Percentiles rank a stretch among this genome's conserved stretches.
phyloP scores from a whole-genome alignment of 208 protist species.

The Lotmaria passim region DNA sequence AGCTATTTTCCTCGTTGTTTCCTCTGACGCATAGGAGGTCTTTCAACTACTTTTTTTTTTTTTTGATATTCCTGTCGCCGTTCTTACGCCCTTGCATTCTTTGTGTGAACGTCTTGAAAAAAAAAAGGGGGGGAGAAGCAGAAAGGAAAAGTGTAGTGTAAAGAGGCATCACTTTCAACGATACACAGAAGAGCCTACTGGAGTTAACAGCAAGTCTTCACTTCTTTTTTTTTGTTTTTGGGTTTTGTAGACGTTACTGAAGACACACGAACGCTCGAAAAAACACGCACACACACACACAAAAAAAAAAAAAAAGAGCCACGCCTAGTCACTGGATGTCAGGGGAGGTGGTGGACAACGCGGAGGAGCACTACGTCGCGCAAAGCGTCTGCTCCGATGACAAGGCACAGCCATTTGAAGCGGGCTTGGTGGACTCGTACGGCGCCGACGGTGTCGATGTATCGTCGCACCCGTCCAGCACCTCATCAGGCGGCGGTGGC shows the following conservation, averaged over 20 bases:
- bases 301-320: background rate
- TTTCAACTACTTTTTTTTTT: background rate
- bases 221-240: too few relatives aligned
- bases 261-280: too few relatives aligned
- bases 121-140: too few relatives aligned
- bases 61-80: background rate
- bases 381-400: background rate
- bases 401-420: conserved; percentile 20
- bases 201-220: too few relatives aligned
- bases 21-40: background rate
- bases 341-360: background rate
- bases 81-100: too few relatives aligned
- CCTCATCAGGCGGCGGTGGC: conserved; percentile 15
- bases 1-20: background rate
- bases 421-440: conserved; percentile 13
- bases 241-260: too few relatives aligned
- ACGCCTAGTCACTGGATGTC: background rate
- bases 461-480: conserved; percentile 17
- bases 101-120: too few relatives aligned
- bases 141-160: too few relatives aligned
- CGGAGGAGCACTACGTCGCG: conserved; percentile 11
- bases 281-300: background rate
- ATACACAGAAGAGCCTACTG: too few relatives aligned
- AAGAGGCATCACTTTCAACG: too few relatives aligned
- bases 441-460: conserved; percentile 8